Base-by-base conservation (phyloP, 352 stramenopile species). In the Phytophthora constricta region DNA sequence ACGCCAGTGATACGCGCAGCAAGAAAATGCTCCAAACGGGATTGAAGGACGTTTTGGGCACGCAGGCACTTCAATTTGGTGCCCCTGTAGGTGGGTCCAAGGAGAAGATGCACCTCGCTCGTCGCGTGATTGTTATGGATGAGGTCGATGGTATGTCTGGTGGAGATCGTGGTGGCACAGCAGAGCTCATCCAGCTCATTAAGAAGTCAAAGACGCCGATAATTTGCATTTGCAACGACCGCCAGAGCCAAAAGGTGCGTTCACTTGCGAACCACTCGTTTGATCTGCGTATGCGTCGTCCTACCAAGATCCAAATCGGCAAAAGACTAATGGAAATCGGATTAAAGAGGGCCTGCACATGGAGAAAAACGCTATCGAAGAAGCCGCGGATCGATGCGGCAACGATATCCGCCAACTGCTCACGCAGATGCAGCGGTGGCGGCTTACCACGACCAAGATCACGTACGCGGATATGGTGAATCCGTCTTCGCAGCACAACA, bases 191-290 rank as follows among this genome's bases (percentile, higher is more conserved):
- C 71, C 82, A 96, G 75, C 94, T 99, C 56, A 99, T 99, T 69
- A 99, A 99, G 79, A 98, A 97, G 60, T 98, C 87, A 46, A 98
- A 98, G 77, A 97, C 98, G 48, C 98, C 98, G 10, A 99, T 99
- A 65, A 99, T 99, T 78, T 99, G 97, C 72, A 99, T 99, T 72
- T 99, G 98, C 79, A 99, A 99, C 66, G 98, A 99, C 76, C 90
- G 97, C 2, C 94, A 99, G 71, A 98, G 88, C 58, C 87, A 91
- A 39, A 99, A 99, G 54, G 90, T 98, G 49, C 90, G 92, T 3
- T 97, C 92, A 33, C 79, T 99, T 9, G 89, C 94, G n/a, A 98
- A 98, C 65, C 91, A 99, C 79, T 99, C 98, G 76, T 98, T 98
- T 68, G 97, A 99, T 84, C 76, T 99, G 31, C 80, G 91, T 20